Percentiles rank a stretch among this genome's conserved stretches.
Evolutionary conservation across 805 yeast genomes (phyloP).

Genomic region (Schizosaccharomyces osmophilus): DNA sequence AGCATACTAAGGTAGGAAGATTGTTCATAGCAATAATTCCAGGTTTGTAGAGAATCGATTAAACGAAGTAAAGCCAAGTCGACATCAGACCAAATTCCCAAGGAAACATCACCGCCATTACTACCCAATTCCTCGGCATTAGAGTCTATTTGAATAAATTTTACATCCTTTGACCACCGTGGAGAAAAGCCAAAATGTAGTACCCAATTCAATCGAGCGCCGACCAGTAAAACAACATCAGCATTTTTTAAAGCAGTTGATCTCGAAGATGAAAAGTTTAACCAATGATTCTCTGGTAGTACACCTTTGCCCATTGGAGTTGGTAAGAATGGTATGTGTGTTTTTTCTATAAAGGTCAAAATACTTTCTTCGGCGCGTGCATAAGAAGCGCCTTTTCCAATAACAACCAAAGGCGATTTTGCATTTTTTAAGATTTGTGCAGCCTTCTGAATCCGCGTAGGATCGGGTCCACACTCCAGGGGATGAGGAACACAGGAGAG

Average conservation of each 20-base stretch:
- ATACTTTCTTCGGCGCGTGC: slow-evolving; percentile 19
- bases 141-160: neutral
- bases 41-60: neutral
- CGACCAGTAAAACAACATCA: slow-evolving; percentile 34
- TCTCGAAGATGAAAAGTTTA: slow-evolving; percentile 39
- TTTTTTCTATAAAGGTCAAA: slow-evolving; percentile 19
- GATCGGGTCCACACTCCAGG: slow-evolving; percentile 9
- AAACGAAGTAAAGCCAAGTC: neutral
- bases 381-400: slow-evolving; percentile 46
- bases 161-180: neutral
- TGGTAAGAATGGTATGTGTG: slow-evolving; percentile 34
- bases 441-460: slow-evolving; percentile 16
- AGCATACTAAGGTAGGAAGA: neutral
- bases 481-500: slow-evolving; percentile 3
- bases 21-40: neutral
- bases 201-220: slow-evolving; percentile 54
- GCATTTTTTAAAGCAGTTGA: slow-evolving; percentile 32
- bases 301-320: slow-evolving; percentile 68
- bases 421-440: slow-evolving; percentile 16
- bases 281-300: slow-evolving; percentile 21
- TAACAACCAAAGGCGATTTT: slow-evolving; percentile 26
- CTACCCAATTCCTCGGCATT: neutral
- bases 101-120: neutral
- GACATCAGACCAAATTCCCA: neutral
- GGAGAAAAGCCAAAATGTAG: slow-evolving; percentile 41